Evolutionary conservation across 176 grass and related monocot genomes (phyloP).

Genomic region (Juncus effusus): DNA sequence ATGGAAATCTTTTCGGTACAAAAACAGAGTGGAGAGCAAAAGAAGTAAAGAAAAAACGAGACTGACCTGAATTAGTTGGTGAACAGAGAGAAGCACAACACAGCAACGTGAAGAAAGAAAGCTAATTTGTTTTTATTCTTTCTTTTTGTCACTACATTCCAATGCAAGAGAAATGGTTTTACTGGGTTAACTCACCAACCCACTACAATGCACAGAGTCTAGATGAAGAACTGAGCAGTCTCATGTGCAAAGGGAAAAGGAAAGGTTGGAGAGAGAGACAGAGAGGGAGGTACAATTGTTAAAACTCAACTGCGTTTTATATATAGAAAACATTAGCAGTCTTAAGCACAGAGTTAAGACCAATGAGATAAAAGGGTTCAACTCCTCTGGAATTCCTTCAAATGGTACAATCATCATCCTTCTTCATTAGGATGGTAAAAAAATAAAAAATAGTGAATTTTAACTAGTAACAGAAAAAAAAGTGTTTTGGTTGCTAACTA

Average conservation of each 20-base stretch:
- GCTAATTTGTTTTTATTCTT: slow-evolving; percentile 24
- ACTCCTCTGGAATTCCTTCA: slow-evolving; percentile 8
- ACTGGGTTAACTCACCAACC: slow-evolving; percentile 18
- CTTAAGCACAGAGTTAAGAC: background rate
- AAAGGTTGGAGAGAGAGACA: slow-evolving; percentile 11
- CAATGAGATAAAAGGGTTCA: background rate
- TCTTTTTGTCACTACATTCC: slow-evolving; percentile 34
- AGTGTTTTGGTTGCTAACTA: no score
- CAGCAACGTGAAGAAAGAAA: slow-evolving; percentile 20
- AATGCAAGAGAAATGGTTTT: slow-evolving; percentile 32
- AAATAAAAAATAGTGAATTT: background rate
- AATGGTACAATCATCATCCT: background rate
- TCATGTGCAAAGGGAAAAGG: slow-evolving; percentile 32
- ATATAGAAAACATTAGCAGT: slow-evolving; percentile 9
- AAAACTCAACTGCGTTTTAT: slow-evolving; percentile 23
- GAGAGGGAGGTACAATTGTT: background rate
- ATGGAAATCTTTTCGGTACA: slow-evolving; percentile 1
- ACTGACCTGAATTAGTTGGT: slow-evolving; percentile 36
- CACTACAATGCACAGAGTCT: slow-evolving; percentile 8
- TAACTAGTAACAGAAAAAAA: no score
- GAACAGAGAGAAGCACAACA: slow-evolving; percentile 26
- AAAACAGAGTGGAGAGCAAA: slow-evolving; percentile 13
- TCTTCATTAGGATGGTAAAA: background rate
- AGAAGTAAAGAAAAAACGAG: slow-evolving; percentile 13
- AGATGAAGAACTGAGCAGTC: slow-evolving; percentile 43